These are phyloP conservation scores for Botrytis galanthina DNA, from an alignment of 2,329 filamentous ascomycete species.

Conservation along the genomic window DNA sequence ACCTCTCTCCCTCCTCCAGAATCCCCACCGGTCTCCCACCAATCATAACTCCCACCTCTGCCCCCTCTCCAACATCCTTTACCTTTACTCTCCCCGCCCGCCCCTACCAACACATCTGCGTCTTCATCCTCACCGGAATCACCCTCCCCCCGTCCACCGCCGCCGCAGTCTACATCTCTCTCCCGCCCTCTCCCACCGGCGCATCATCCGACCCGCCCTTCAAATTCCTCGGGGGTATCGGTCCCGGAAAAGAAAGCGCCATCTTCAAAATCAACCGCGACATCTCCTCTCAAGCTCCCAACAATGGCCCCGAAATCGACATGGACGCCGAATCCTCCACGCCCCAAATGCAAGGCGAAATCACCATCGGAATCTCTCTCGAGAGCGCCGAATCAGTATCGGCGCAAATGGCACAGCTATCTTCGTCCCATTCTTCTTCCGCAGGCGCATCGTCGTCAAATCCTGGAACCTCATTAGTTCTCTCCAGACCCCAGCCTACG, in stretches of 20 bases:
- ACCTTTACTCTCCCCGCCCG: constrained; percentile 52
- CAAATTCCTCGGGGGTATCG: constrained; percentile 83
- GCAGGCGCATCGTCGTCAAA: not conserved
- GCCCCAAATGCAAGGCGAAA: constrained; percentile 36
- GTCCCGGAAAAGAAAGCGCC: constrained; percentile 84
- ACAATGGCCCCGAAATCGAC: constrained; percentile 40
- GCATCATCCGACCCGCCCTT: constrained; percentile 48
- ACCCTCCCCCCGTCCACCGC: constrained; percentile 72
- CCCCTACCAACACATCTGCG: constrained; percentile 76
- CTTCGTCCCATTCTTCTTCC: constrained; percentile 36
- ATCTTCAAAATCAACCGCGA: constrained; percentile 71
- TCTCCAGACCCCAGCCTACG: not conserved
- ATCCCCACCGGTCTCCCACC: constrained; percentile 60
- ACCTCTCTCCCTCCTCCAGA: constrained; percentile 23
- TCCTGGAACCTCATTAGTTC: constrained; percentile 46
- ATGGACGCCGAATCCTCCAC: constrained; percentile 34
- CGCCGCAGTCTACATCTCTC: constrained; percentile 85
- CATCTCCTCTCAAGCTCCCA: not conserved
- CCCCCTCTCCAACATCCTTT: constrained; percentile 54
- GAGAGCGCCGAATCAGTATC: constrained; percentile 74
- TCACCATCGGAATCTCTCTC: constrained; percentile 78
- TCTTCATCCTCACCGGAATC: constrained; percentile 79
- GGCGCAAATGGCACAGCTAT: constrained; percentile 62
- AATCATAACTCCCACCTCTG: constrained; percentile 53
- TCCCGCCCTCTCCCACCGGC: constrained; percentile 45